Percentiles rank a stretch among this genome's conserved stretches.
phyloP scores from a whole-genome alignment of 1,139 yeast species.

The Taphrina flavorubra region DNA sequence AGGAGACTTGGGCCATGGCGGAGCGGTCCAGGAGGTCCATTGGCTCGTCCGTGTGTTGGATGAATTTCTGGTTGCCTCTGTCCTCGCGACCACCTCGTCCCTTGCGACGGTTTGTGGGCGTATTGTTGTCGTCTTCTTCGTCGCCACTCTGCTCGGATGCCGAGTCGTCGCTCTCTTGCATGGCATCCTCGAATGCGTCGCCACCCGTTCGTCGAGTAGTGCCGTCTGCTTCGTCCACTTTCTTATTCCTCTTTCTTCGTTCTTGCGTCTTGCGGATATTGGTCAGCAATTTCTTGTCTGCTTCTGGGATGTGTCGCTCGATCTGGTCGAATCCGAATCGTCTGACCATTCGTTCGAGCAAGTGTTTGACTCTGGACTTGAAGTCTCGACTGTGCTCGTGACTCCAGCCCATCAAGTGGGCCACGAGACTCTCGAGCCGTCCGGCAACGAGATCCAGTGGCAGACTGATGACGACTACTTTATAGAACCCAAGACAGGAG shows the following conservation, averaged over 20 bases:
- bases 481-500: conserved; percentile 91
- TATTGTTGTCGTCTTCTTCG: conserved; percentile 28
- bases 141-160: conserved; percentile 45
- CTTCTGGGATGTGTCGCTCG: conserved; percentile 84
- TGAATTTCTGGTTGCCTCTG: conserved; percentile 57
- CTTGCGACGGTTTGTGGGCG: conserved; percentile 42
- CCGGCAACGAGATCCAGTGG: conserved; percentile 79
- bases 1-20: conserved; percentile 83
- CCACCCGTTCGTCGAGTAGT: conserved; percentile 17
- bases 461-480: conserved; percentile 82
- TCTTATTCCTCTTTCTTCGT: conserved; percentile 69
- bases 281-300: conserved; percentile 75
- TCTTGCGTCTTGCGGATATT: conserved; percentile 39
- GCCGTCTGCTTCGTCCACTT: conserved; percentile 58
- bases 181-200: conserved; percentile 71
- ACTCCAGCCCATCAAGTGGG: conserved; percentile 85
- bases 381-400: conserved; percentile 96
- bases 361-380: conserved; percentile 88
- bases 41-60: conserved; percentile 77
- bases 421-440: conserved; percentile 68
- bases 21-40: conserved; percentile 85
- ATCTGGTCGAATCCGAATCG: conserved; percentile 84
- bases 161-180: conserved; percentile 54
- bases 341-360: conserved; percentile 86
- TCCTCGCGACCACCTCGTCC: conserved; percentile 49